Conservation (phyloP, 345 rosid species). For the Eucalyptus sp. region DNA sequence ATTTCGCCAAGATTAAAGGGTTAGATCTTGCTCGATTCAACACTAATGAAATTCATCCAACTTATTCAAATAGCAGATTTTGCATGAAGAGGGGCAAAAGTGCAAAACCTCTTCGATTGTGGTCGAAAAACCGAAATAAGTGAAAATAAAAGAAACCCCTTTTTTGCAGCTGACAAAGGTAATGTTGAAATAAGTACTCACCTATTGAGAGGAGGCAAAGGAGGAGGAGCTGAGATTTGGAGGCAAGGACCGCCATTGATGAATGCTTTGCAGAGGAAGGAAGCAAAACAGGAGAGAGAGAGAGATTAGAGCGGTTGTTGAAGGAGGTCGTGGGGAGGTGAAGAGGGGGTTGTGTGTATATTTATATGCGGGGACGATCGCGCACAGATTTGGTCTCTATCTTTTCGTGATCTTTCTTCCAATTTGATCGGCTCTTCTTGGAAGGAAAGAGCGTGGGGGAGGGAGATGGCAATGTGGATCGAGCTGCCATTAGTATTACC, state of each 20-base stretch:
- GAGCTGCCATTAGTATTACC: too few species aligned
- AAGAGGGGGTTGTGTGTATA: not conserved
- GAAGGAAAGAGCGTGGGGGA: not conserved
- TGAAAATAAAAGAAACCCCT: not conserved
- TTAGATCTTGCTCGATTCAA: not conserved
- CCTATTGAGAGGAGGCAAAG: slow-evolving; percentile 9
- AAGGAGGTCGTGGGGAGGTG: not conserved
- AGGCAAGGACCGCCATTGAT: not conserved
- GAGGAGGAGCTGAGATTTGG: not conserved
- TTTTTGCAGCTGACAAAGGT: not conserved
- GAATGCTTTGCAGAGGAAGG: not conserved
- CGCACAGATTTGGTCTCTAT: not conserved
- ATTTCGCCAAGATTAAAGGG: not conserved
- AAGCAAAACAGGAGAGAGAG: not conserved
- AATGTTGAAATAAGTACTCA: not conserved
- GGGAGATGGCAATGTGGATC: not conserved
- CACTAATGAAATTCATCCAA: not conserved
- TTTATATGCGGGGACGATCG: not conserved
- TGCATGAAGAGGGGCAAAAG: not conserved
- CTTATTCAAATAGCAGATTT: not conserved
- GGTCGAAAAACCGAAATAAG: not conserved
- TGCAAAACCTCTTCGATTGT: not conserved
- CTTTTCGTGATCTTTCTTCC: slow-evolving; percentile 12
- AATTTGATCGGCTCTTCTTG: not conserved
- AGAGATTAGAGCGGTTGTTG: not conserved